These are phyloP conservation scores for Phanerochaete sordida DNA, from an alignment of 768 basidiomycete genomes.

Conservation along the genomic window DNA sequence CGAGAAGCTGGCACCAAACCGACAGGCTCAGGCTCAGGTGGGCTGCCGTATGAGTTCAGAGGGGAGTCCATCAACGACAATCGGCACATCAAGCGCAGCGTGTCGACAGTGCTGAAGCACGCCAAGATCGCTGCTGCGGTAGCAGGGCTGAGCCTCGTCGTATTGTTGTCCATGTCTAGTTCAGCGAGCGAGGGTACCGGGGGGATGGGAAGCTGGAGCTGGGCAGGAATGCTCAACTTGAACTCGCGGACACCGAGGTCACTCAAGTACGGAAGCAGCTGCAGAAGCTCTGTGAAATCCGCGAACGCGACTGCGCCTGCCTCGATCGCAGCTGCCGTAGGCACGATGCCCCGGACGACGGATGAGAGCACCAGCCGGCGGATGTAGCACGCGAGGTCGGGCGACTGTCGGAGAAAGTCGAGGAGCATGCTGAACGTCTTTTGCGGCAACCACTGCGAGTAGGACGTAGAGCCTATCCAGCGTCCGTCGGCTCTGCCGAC, in stretches of 20 bases:
- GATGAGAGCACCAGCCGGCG: not conserved
- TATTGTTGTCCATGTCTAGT: not conserved
- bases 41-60: not conserved
- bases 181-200: not conserved
- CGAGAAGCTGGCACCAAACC: not conserved
- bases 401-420: not conserved
- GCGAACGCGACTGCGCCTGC: not conserved
- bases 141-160: not conserved
- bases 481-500: not conserved
- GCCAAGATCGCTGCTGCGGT: not conserved
- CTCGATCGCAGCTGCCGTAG: not conserved
- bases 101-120: not conserved
- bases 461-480: not conserved
- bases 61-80: not conserved
- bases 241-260: too few species aligned
- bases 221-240: too few species aligned
- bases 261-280: too few species aligned
- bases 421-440: not conserved
- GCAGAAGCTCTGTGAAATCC: not conserved
- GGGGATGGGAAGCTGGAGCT: not conserved
- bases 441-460: not conserved
- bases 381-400: not conserved
- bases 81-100: not conserved
- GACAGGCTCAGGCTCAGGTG: not conserved
- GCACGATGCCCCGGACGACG: not conserved